Evolutionary conservation across 495 filamentous ascomycete genomes (phyloP).

Genomic region (Penicilliopsis zonata): DNA sequence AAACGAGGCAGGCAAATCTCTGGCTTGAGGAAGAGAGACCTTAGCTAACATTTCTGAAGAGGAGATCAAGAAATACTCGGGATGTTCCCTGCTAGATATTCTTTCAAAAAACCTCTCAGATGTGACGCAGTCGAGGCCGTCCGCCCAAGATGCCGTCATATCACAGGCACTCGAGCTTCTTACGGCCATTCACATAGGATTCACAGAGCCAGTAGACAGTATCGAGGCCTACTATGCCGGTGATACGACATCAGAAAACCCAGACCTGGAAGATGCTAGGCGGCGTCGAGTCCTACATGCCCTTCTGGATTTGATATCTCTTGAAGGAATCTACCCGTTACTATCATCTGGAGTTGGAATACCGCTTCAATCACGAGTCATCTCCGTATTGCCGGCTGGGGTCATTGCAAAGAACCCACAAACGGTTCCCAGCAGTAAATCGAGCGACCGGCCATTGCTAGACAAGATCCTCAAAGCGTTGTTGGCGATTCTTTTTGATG

Average conservation of each 20-base stretch:
- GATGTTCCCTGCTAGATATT: slow-evolving; percentile 26
- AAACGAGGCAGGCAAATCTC: slow-evolving; percentile 26
- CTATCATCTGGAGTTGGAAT: slow-evolving; percentile 41
- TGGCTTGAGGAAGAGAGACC: slow-evolving; percentile 1
- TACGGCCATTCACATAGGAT: slow-evolving; percentile 22
- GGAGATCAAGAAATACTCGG: slow-evolving; percentile 23
- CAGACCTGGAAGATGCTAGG: slow-evolving; percentile 28
- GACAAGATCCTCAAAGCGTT: slow-evolving; percentile 15
- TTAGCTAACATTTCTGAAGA: slow-evolving; percentile 25
- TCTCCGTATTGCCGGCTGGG: slow-evolving; percentile 35
- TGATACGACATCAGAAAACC: slow-evolving; percentile 9
- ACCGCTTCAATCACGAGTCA: slow-evolving; percentile 40
- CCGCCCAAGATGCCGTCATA: slow-evolving; percentile 17
- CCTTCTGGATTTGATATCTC: slow-evolving; percentile 39
- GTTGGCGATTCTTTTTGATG: slow-evolving; percentile 20
- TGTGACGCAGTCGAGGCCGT: slow-evolving; percentile 3
- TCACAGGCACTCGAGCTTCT: slow-evolving; percentile 26
- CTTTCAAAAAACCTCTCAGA: slow-evolving; percentile 6
- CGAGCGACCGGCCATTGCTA: slow-evolving; percentile 21
- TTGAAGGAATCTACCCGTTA: slow-evolving; percentile 46
- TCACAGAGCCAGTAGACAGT: slow-evolving; percentile 16
- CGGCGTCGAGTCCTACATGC: slow-evolving; percentile 35
- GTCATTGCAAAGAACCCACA: slow-evolving; percentile 29
- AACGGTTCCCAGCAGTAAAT: slow-evolving; percentile 5
- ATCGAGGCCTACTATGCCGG: slow-evolving; percentile 1